These are phyloP conservation scores for Cyclostephanos tholiformis DNA, from an alignment of 108 stramenopile genomes.

Conservation along the genomic window DNA sequence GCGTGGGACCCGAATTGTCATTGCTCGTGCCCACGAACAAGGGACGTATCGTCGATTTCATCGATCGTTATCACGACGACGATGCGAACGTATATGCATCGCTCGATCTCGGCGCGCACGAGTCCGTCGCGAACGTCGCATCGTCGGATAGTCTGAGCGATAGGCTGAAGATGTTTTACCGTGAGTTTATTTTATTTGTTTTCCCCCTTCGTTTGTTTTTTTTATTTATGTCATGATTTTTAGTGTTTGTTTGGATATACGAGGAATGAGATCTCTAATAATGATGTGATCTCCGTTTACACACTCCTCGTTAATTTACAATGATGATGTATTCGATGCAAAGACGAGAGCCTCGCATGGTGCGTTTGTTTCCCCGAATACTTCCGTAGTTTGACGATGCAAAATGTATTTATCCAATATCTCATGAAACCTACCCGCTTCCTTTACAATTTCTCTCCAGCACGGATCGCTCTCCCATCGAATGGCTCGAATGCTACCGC, in stretches of 20 bases:
- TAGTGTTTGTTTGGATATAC: no score
- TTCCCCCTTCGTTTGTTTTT: neutral
- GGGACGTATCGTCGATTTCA: slow-evolving; percentile 31
- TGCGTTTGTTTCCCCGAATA: no score
- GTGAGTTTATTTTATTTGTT: slow-evolving; percentile 38
- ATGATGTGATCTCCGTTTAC: neutral
- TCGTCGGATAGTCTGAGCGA: slow-evolving; percentile 61
- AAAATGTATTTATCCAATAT: no score
- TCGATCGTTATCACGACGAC: neutral
- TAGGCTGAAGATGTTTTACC: slow-evolving; percentile 78
- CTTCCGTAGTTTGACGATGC: no score
- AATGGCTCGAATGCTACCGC: slow-evolving; percentile 59
- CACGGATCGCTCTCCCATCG: slow-evolving; percentile 68
- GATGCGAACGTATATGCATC: slow-evolving; percentile 56
- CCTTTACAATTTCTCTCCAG: no score
- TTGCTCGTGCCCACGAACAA: slow-evolving; percentile 59
- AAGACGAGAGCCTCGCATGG: slow-evolving; percentile 8
- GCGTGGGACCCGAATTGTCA: slow-evolving; percentile 24
- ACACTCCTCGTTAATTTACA: neutral
- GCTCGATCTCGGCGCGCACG: slow-evolving; percentile 47
- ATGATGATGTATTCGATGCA: neutral
- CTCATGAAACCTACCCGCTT: no score
- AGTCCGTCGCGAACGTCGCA: slow-evolving; percentile 66
- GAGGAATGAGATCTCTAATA: neutral
- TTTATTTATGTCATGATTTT: no score